These are phyloP conservation scores for Cubamyces lactineus DNA, from an alignment of 768 basidiomycete genomes.

Conservation along the genomic window DNA sequence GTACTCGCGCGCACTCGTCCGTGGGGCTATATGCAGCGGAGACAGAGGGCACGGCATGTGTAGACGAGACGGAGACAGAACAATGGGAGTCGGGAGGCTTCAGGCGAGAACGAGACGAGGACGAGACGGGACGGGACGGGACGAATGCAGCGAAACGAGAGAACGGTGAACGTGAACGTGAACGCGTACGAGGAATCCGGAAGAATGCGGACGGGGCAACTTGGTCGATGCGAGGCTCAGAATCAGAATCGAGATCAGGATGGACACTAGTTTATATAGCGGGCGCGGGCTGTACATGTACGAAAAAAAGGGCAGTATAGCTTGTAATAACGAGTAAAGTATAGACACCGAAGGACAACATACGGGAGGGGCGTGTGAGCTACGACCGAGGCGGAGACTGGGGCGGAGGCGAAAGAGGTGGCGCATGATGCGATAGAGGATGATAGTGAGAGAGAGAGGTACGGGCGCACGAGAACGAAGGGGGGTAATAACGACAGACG, in stretches of 20 bases:
- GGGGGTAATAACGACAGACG: conserved; percentile 10
- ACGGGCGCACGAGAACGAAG: background rate
- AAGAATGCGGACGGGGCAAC: too few species aligned
- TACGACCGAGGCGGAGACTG: background rate
- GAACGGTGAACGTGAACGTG: background rate
- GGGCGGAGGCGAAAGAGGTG: background rate
- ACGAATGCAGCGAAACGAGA: background rate
- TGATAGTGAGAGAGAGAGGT: background rate
- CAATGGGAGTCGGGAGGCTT: too few species aligned
- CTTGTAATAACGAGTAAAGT: too few species aligned
- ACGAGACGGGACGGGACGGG: too few species aligned
- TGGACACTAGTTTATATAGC: background rate
- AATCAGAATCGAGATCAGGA: background rate
- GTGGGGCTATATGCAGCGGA: background rate
- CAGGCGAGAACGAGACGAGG: too few species aligned
- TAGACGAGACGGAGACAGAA: too few species aligned
- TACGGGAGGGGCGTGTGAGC: background rate
- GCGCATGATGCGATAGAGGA: background rate
- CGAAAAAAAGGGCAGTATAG: background rate
- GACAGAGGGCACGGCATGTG: too few species aligned
- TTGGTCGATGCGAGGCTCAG: too few species aligned
- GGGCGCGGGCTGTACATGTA: background rate
- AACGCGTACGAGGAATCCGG: too few species aligned
- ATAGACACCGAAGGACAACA: too few species aligned
- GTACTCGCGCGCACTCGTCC: background rate